Conservation (phyloP, 768 basidiomycete species). For the Sistotremastrum suecicum region DNA sequence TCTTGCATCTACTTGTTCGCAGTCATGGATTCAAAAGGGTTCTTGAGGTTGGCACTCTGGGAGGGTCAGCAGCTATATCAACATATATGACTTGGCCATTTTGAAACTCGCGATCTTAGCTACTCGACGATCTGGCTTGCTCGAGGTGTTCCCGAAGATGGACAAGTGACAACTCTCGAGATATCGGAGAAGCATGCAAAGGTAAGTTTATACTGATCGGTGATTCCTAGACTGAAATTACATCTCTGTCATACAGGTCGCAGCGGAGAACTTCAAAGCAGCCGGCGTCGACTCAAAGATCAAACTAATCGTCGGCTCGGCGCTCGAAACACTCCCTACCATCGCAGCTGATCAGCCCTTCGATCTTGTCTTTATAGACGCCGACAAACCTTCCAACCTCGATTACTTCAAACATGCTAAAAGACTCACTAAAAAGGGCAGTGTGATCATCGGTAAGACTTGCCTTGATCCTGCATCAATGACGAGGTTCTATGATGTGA, state of each 20-base stretch:
- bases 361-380: conserved; percentile 62
- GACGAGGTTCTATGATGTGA: no score
- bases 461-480: no score
- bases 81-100: no score
- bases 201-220: conserved; percentile 15
- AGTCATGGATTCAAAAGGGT: conserved; percentile 41
- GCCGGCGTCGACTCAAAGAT: conserved; percentile 39
- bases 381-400: conserved; percentile 43
- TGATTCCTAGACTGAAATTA: neutral
- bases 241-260: conserved; percentile 27
- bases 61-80: conserved; percentile 29
- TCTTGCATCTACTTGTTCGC: conserved; percentile 35
- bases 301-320: conserved; percentile 36
- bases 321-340: conserved; percentile 32
- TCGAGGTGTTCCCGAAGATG: conserved; percentile 32
- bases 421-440: conserved; percentile 42
- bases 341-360: conserved; percentile 37
- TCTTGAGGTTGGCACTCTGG: conserved; percentile 53
- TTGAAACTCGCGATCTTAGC: conserved; percentile 5
- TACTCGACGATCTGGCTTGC: conserved; percentile 24
- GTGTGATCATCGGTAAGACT: conserved; percentile 37
- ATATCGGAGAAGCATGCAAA: conserved; percentile 30
- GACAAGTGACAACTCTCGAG: conserved; percentile 33
- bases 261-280: conserved; percentile 37
- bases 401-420: conserved; percentile 48